Conservation (phyloP, 805 yeast species). For the Metschnikowia corniflorae region DNA sequence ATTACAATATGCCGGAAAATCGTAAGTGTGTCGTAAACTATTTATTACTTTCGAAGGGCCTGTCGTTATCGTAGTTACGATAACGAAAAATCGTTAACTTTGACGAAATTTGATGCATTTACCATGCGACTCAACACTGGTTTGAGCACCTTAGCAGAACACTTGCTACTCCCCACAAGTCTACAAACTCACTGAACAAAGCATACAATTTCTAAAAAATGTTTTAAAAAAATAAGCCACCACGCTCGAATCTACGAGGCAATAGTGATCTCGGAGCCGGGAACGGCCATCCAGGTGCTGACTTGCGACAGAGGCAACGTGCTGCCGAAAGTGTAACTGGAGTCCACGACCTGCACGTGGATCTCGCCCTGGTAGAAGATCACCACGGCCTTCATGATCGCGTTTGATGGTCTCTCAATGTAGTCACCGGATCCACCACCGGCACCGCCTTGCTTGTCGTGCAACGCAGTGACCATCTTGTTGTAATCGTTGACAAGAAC, state of each 20-base stretch:
- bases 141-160: too few species aligned
- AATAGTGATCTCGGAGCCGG: conserved; percentile 48
- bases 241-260: too few species aligned
- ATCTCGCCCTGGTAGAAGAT: conserved; percentile 60
- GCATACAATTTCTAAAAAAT: conserved; percentile 6
- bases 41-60: too few species aligned
- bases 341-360: conserved; percentile 60
- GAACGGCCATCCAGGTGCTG: conserved; percentile 48
- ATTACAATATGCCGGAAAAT: too few species aligned
- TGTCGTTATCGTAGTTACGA: too few species aligned
- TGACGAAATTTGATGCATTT: too few species aligned
- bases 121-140: too few species aligned
- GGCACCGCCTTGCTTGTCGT: conserved; percentile 67
- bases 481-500: conserved; percentile 64
- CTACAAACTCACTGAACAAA: too few species aligned
- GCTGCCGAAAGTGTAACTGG: conserved; percentile 49
- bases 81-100: too few species aligned
- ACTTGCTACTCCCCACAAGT: too few species aligned
- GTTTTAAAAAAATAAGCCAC: background rate
- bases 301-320: conserved; percentile 46
- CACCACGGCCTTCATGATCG: conserved; percentile 85
- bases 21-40: too few species aligned
- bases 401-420: conserved; percentile 77
- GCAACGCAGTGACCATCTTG: conserved; percentile 77
- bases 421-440: conserved; percentile 91